Evolutionary conservation across 495 filamentous ascomycete species (phyloP), one percentile per base, ranked within the genome.

Genomic region (Darksidea phi): DNA sequence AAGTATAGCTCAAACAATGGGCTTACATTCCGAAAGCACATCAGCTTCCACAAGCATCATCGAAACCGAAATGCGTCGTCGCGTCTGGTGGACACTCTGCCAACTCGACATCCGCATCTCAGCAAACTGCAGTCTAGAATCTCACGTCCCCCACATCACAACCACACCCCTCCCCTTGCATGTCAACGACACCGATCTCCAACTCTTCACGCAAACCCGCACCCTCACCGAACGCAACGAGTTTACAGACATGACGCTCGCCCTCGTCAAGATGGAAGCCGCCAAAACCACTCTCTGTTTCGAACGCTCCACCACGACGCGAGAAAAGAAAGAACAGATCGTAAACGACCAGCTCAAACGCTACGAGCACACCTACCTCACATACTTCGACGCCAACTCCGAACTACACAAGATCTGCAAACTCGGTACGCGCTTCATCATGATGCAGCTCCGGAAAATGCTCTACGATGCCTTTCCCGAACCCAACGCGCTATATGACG

Each of bases 141-240:
- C 61, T 15, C 61, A 58, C 28, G 49, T 64, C 10, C 48, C 49
- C n/a, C 48, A 59, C 10, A 23, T 28, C 13, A 41, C 48, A 26
- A 38, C 48, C 20, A 59, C 54, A 12, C 47, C 46, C 24, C 49
- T 54, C 12, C 61, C 61, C 1, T 24, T 64, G 11, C 21, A 64
- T 23, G 59, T 64, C 48, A 59, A 64, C 28, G 61, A 64, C 43
- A 26, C 55, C 11, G 61, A 64, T 37, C 61, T 64, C 26, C 15
- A 46, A 25, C n/a, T 32, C 28, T 10, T 32, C 41, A 4, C 36
- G 36, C 48, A 11, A 1, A 18, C 17, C 6, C 13, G 15, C 12
- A 49, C n/a, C 18, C n/a, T 54, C 28, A 10, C 1, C 4, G 12
- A 32, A 21, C n/a, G 54, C n/a, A 48, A 18, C 48, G 37, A 54